A percentile compares a stretch with the other conserved stretches of the same genome.
Evolutionary conservation across 192 early-diverging fungal species (phyloP).

Genomic region (Rhizoclosmatium sp.): DNA sequence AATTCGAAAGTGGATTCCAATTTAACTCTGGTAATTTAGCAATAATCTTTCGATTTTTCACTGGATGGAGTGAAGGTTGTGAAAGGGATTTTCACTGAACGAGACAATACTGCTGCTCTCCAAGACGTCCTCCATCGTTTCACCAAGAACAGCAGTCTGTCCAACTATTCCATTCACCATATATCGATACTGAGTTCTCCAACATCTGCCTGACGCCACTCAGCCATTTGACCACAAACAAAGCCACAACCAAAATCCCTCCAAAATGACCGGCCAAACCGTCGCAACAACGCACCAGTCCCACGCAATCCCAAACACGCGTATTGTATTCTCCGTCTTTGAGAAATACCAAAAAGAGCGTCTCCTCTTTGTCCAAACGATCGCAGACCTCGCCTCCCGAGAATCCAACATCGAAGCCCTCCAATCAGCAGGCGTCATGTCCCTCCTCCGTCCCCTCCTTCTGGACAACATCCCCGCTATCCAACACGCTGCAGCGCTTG

Average conservation of each 20-base stretch:
- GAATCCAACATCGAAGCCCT: slow-evolving; percentile 66
- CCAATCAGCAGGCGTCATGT: slow-evolving; percentile 58
- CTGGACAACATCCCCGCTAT: slow-evolving; percentile 64
- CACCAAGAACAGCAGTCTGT: too few relatives aligned
- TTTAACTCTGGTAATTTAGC: too few relatives aligned
- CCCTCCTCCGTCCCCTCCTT: slow-evolving; percentile 61
- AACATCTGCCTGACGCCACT: too few relatives aligned
- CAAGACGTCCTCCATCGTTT: too few relatives aligned
- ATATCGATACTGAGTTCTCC: too few relatives aligned
- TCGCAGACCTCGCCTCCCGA: slow-evolving; percentile 64
- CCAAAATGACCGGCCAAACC: slow-evolving; percentile 32
- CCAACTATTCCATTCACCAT: too few relatives aligned
- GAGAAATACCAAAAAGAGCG: slow-evolving; percentile 68
- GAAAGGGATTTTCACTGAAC: background rate
- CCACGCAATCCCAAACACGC: slow-evolving; percentile 38
- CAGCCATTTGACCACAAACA: too few relatives aligned
- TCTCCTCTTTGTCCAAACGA: slow-evolving; percentile 63
- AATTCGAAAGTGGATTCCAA: too few relatives aligned
- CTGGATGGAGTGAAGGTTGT: too few relatives aligned
- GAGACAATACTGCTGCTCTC: background rate
- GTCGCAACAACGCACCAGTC: background rate
- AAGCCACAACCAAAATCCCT: background rate
- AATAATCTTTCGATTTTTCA: too few relatives aligned
- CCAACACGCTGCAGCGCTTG: slow-evolving; percentile 67
- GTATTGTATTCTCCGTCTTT: slow-evolving; percentile 57